Evolutionary conservation across 805 yeast genomes (phyloP), one percentile per base, ranked within the genome.

Genomic region (Candida khao-thaluensis): DNA sequence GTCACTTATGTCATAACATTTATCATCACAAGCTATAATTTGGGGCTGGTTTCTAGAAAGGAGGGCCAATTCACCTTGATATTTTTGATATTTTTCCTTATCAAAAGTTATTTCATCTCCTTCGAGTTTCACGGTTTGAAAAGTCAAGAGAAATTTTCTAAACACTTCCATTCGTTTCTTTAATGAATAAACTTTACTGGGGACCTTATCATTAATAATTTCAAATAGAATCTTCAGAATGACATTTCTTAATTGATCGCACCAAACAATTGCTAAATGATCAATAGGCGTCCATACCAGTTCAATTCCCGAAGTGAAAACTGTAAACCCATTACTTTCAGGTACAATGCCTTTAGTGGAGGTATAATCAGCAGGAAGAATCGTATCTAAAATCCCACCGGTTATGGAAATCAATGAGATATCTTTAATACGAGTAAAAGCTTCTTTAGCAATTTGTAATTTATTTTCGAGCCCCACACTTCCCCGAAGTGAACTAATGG

Each of bases 261-360:
- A 91, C 99, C 99, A 91, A 2, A 91, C 95, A 34, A 93, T 81
- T 0, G 98, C 97, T 47, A 88, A 71, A 63, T 91, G 99, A 59
- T 91, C 98, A 28, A 89, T 81, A 1, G 96, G 85, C 0, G 96
- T 81, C 95, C 97, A 91, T 1, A 91, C 96, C 2, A 72, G 74
- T 0, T 96, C 96, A 8, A 91, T 83, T 1, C 95, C 90, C 0
- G 93, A 81, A 0, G 96, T 77, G 50, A 79, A 86, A 0, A 83
- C 85, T 0, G 95, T 80, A 44, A 91, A 81, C 0, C 97, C 97
- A 51, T 91, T 78, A 0, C 76, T 47, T 1, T 73, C 69, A 0
- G 96, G 96, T 0, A 89, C 70, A 1, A 90, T 47, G 2, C 85
- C 84, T 7, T 80, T 77, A 3, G 87, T 62, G 1, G 85, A 71